Evolutionary conservation across 1,284 basidiomycete species (phyloP), one percentile per base, ranked within the genome.

Genomic region (Ustilago crameri): DNA sequence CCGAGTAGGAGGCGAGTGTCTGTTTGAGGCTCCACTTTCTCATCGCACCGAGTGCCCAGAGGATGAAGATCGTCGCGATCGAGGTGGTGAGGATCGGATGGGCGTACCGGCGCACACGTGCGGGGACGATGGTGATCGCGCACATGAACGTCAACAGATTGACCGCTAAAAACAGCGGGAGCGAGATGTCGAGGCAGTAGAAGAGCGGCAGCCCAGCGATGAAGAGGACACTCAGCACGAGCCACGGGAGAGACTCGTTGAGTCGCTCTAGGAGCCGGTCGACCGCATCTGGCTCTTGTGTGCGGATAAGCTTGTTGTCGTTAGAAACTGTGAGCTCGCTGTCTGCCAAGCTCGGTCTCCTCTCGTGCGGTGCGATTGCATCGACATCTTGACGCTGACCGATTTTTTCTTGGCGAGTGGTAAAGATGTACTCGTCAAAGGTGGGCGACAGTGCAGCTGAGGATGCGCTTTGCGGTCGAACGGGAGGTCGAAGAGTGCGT

Each of bases 1-100:
- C 57, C 14, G 56, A 58, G 51, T 80, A 79, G 22, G 51, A 65
- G 2, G 9, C 5, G 2, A 80, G 57, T 4, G 71, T 74, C 7
- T 50, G 55, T 12, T 52, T 54, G 4, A 80, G 26, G 3, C 45
- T 14, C 52, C 63, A 59, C 0, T 64, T 63, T 4, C 69, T 60
- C 5, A 62, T 52, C 3, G 56, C 76, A 20, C 74, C 76, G 18
- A 79, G 20, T 1, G 51, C 76, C 78, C 78, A 80, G 12, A 80
- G 59, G 43, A 79, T 44, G 15, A 80, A 52, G 8, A 80, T 60
- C 12, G 76, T 79, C 10, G 58, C 56, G 34, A 77, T 23, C 3
- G 74, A 75, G 24, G 69, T 74, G 44, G 71, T 78, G 26, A 80
- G 69, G 51, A 80, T 80, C 14, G 78, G 78, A 30, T 80, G 78